These are phyloP conservation scores for Suillus subluteus DNA, from an alignment of 768 basidiomycete genomes.

Conservation along the genomic window DNA sequence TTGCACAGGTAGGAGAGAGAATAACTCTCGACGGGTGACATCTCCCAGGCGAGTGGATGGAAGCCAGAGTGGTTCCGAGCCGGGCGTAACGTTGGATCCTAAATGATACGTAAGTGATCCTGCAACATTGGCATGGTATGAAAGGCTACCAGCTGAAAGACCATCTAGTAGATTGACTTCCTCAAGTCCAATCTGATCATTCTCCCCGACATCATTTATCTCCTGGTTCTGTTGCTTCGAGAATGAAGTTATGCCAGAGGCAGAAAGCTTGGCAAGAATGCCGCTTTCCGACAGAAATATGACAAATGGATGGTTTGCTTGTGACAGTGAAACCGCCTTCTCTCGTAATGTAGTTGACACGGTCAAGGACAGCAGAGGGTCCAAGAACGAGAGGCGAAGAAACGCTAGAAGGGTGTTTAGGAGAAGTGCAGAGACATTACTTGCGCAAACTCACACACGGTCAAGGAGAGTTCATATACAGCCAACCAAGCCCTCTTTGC, in stretches of 20 bases:
- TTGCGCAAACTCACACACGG: constrained; percentile 65
- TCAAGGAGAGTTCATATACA: constrained; percentile 75
- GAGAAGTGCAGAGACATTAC: neutral
- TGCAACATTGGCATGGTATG: neutral
- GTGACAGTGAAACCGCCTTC: constrained; percentile 57
- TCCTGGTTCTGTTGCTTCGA: constrained; percentile 10
- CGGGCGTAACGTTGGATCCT: constrained; percentile 51
- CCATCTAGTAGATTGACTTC: constrained; percentile 74
- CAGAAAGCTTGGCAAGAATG: constrained; percentile 21
- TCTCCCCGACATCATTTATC: constrained; percentile 36
- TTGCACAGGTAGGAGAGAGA: constrained; percentile 58
- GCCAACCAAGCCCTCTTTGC: constrained; percentile 71
- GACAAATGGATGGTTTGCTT: constrained; percentile 39
- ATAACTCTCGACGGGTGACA: constrained; percentile 66
- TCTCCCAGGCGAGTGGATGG: constrained; percentile 76
- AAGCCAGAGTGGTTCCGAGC: constrained; percentile 46
- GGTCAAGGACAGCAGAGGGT: constrained; percentile 85
- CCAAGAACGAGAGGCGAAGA: constrained; percentile 63
- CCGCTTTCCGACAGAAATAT: constrained; percentile 25
- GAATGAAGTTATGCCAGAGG: constrained; percentile 1
- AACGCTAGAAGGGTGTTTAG: constrained; percentile 55
- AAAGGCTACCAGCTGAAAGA: constrained; percentile 57
- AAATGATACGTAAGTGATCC: neutral
- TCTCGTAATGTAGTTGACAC: constrained; percentile 88
- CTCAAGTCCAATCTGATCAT: constrained; percentile 53